Evolutionary conservation across 257 asterid species (phyloP).

Genomic region (Solanum lycopersicoides): DNA sequence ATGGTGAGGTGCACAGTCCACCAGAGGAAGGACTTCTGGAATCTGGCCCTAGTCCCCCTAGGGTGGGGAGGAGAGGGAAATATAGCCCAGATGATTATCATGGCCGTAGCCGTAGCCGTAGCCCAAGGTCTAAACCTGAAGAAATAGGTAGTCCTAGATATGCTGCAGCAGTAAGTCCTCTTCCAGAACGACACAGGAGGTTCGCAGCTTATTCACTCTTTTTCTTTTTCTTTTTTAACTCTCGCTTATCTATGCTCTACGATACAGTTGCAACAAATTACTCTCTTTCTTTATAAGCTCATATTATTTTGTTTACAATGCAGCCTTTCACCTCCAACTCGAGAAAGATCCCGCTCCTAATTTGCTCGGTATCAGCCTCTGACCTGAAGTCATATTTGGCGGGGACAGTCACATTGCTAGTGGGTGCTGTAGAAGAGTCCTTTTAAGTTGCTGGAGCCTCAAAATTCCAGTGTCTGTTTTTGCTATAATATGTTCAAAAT

Average conservation of each 20-base stretch:
- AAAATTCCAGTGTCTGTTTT: background rate
- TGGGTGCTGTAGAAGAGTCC: background rate
- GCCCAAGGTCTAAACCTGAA: slow-evolving; percentile 17
- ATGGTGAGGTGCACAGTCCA: slow-evolving; percentile 14
- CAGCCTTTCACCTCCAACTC: slow-evolving; percentile 42
- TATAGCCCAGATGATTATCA: slow-evolving; percentile 23
- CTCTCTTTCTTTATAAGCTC: background rate
- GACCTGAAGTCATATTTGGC: background rate
- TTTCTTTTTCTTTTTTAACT: background rate
- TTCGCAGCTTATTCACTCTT: background rate
- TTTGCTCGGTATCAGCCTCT: background rate
- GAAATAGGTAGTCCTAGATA: slow-evolving; percentile 29
- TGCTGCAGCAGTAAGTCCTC: slow-evolving; percentile 43
- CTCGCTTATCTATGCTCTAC: background rate
- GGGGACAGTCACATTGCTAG: background rate
- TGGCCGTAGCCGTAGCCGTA: slow-evolving; percentile 14
- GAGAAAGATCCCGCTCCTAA: slow-evolving; percentile 32
- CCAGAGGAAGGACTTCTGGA: slow-evolving; percentile 29
- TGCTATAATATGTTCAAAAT: background rate
- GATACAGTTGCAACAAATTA: background rate
- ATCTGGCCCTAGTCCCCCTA: slow-evolving; percentile 27
- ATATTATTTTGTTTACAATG: slow-evolving; percentile 6
- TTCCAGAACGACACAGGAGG: slow-evolving; percentile 35
- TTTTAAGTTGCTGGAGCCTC: background rate
- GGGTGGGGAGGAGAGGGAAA: slow-evolving; percentile 27